Base-by-base conservation (phyloP, 257 asterid genomes). In the Capsicum baccatum region DNA sequence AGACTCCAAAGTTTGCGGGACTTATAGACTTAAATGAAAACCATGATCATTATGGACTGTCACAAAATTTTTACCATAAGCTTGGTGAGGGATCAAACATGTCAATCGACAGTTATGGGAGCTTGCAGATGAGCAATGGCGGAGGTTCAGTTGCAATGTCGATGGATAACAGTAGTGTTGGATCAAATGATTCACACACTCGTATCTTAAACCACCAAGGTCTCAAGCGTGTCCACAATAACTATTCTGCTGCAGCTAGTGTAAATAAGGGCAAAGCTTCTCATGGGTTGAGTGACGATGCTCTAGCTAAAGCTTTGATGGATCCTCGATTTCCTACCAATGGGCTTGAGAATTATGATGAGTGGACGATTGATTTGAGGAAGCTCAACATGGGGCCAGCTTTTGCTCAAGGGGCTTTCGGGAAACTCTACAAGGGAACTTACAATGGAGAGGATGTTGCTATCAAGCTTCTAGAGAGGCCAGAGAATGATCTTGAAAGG, bases 321-420 rank as follows among this genome's bases (percentile, higher is more conserved):
- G 97, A 96, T 84, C 94, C 98, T 67, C 90, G 92, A 55, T 91
- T 82, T 87, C 98, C 97, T 26, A 93, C 98, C 11, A 94, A 92
- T 80, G 99, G 98, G 80, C 99, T 94, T 84, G 97, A 94, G 59
- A 85, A 92, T 88, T 97, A 94, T 82, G 95, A 95, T 11, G 98
- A 95, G 55, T 95, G 98, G 99, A 94, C 96, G 4, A 92, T 96
- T 86, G 98, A 96, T 91, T 79, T 96, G 91, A 88, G 97, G 91
- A 96, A 91, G 91, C 99, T 96, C 82, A 91, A 91, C 88, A 96
- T 96, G 98, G 99, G 99, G 15, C 94, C 97, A 0, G 99, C 99
- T 63, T 96, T 96, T 83, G 99, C 99, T 68, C 97, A 96, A 84
- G 99, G 99, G 64, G 99, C 99, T 84, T 96, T 96, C 87, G 99